Percentiles rank a stretch among this genome's conserved stretches.
phyloP scores from a whole-genome alignment of 257 asterid species.

The Pogostemon cablin region DNA sequence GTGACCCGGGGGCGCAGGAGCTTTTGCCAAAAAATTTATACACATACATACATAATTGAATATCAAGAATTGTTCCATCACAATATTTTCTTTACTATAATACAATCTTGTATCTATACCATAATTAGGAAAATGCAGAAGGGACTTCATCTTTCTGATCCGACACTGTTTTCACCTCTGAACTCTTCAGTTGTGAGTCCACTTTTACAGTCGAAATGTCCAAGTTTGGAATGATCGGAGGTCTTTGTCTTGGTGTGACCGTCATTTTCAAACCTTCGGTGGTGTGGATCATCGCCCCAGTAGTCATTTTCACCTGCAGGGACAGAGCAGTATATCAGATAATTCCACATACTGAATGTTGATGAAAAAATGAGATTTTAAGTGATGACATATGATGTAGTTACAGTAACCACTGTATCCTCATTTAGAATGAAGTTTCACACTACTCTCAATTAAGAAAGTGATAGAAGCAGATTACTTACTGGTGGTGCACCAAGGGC shows the following conservation, averaged over 20 bases:
- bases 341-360: background rate
- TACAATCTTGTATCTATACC: constrained; percentile 1
- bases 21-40: background rate
- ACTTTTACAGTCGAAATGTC: constrained; percentile 47
- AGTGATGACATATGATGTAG: background rate
- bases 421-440: background rate
- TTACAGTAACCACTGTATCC: background rate
- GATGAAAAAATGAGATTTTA: background rate
- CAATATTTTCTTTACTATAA: constrained; percentile 9
- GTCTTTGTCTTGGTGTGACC: constrained; percentile 66
- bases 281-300: constrained; percentile 98
- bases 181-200: constrained; percentile 41
- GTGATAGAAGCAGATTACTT: constrained; percentile 39
- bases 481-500: constrained; percentile 98
- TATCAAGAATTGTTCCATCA: constrained; percentile 22
- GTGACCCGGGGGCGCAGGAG: too few species aligned
- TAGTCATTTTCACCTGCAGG: constrained; percentile 89
- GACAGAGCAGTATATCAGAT: background rate
- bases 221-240: constrained; percentile 63
- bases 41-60: background rate
- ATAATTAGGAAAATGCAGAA: constrained; percentile 41
- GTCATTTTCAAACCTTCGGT: constrained; percentile 91
- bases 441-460: background rate
- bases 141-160: constrained; percentile 55
- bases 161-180: constrained; percentile 41